These are phyloP conservation scores for Rubia yunnanensis DNA, from an alignment of 257 asterid genomes.

Conservation along the genomic window DNA sequence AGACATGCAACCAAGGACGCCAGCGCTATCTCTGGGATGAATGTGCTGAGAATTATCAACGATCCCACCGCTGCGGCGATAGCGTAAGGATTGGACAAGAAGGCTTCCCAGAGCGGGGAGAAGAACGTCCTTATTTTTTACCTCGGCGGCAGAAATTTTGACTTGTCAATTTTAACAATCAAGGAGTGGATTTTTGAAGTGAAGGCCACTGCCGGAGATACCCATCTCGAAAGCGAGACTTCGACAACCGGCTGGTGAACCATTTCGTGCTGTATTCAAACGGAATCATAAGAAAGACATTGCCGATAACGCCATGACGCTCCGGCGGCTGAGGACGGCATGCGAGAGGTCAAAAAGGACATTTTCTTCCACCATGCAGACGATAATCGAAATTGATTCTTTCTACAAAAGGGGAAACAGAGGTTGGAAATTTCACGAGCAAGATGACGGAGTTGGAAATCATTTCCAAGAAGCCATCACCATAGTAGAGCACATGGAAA, in stretches of 20 bases:
- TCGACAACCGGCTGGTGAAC: conserved; percentile 43
- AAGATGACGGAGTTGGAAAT: too few relatives aligned
- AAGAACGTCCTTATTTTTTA: conserved; percentile 44
- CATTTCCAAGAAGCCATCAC: too few relatives aligned
- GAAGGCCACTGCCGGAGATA: conserved; percentile 47
- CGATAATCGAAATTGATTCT: conserved; percentile 51
- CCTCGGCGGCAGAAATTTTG: conserved; percentile 50
- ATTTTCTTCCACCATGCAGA: conserved; percentile 40
- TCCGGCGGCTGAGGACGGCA: conserved; percentile 46
- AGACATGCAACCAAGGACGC: conserved; percentile 53
- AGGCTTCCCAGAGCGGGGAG: conserved; percentile 28
- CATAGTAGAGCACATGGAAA: too few relatives aligned
- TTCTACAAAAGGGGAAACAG: conserved; percentile 39
- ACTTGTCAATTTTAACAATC: conserved; percentile 36
- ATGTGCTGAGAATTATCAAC: conserved; percentile 40
- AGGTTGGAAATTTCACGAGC: too few relatives aligned
- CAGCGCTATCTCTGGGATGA: conserved; percentile 35
- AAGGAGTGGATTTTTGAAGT: conserved; percentile 45
- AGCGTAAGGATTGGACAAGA: conserved; percentile 46
- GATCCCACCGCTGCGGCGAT: conserved; percentile 62
- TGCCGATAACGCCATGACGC: conserved; percentile 37
- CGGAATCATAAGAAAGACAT: too few relatives aligned
- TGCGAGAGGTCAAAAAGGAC: conserved; percentile 63
- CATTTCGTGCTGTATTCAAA: conserved; percentile 48
- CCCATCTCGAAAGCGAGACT: conserved; percentile 50